A percentile compares a stretch with the other conserved stretches of the same genome.
phyloP scores from a whole-genome alignment of 352 stramenopile species.

The Globisporangium radiosum region DNA sequence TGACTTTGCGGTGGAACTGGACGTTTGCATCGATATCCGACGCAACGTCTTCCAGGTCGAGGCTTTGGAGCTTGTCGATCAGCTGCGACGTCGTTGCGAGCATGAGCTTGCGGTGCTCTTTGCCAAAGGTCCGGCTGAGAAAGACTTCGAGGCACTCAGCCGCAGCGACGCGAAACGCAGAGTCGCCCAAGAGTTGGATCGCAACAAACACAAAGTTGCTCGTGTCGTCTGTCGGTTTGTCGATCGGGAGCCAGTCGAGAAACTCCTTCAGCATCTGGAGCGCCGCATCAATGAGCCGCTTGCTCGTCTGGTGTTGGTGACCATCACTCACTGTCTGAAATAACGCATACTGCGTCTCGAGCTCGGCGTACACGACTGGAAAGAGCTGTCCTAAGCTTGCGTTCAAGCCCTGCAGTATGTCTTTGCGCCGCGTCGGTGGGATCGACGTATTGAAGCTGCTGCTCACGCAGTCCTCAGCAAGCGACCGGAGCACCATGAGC shows the following conservation, averaged over 20 bases:
- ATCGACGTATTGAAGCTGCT: slow-evolving; percentile 78
- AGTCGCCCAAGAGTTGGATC: slow-evolving; percentile 44
- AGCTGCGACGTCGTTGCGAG: slow-evolving; percentile 48
- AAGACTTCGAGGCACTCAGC: slow-evolving; percentile 71
- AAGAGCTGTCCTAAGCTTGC: slow-evolving; percentile 61
- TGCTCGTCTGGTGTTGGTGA: slow-evolving; percentile 16
- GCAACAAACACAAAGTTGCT: slow-evolving; percentile 66
- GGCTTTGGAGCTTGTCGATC: slow-evolving; percentile 42
- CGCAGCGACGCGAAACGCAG: slow-evolving; percentile 42
- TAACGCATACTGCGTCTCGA: slow-evolving; percentile 59
- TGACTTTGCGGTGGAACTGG: slow-evolving; percentile 68
- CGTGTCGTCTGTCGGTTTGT: slow-evolving; percentile 38
- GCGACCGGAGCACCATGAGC: slow-evolving; percentile 59
- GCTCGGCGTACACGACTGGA: slow-evolving; percentile 61
- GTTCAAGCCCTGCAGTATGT: slow-evolving; percentile 76
- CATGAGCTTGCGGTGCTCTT: slow-evolving; percentile 60
- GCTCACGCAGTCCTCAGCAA: slow-evolving; percentile 76
- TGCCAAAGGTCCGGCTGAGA: slow-evolving; percentile 60
- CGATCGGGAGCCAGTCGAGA: slow-evolving; percentile 75
- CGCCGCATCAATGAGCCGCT: slow-evolving; percentile 51
- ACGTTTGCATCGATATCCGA: slow-evolving; percentile 47
- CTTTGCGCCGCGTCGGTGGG: slow-evolving; percentile 59
- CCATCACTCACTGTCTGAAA: too few species aligned
- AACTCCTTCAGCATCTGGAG: slow-evolving; percentile 78
- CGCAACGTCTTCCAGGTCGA: slow-evolving; percentile 36